Base-by-base conservation (phyloP, 2,329 filamentous ascomycete genomes). In the Fusarium setosum region DNA sequence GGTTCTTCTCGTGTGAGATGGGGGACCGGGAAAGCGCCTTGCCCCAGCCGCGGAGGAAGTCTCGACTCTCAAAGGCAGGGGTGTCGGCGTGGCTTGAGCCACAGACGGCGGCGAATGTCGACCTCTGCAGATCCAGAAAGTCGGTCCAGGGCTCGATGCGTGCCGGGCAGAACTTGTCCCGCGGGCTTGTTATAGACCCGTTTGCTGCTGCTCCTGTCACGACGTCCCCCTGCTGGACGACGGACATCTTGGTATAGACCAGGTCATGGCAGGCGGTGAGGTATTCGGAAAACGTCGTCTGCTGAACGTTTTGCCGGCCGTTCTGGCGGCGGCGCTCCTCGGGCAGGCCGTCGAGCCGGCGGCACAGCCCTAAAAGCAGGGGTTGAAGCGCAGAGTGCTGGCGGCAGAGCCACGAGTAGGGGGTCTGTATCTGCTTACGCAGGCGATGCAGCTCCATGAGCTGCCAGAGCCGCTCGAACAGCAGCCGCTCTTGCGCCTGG, bases 271-370 rank as follows among this genome's bases (percentile, higher is more conserved):
- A 78, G 11, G 69, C 63, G 31, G 53, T 23, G 23, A 79, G 70
- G 47, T 77, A 76, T 64, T 78, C 72, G 12, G 71, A 38, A 17
- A 78, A 53, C 40, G 72, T 76, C 9, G 70, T 77, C 11, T n/a
- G n/a, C n/a, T n/a, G n/a, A n/a, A n/a, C n/a, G n/a, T n/a, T n/a
- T n/a, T n/a, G n/a, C n/a, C n/a, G n/a, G n/a, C n/a, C n/a, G n/a
- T n/a, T n/a, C n/a, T n/a, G n/a, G n/a, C n/a, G n/a, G n/a, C n/a
- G n/a, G n/a, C n/a, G n/a, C n/a, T n/a, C n/a, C n/a, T n/a, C n/a
- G n/a, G n/a, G n/a, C n/a, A n/a, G n/a, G n/a, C n/a, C n/a, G n/a
- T n/a, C n/a, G n/a, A n/a, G n/a, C n/a, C n/a, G n/a, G n/a, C n/a
- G n/a, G n/a, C n/a, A n/a, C n/a, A n/a, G n/a, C n/a, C n/a, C n/a